A percentile compares a stretch with the other conserved stretches of the same genome.
Evolutionary conservation across 169 alveolate species (phyloP).

Genomic region (Plasmodium relictum): DNA sequence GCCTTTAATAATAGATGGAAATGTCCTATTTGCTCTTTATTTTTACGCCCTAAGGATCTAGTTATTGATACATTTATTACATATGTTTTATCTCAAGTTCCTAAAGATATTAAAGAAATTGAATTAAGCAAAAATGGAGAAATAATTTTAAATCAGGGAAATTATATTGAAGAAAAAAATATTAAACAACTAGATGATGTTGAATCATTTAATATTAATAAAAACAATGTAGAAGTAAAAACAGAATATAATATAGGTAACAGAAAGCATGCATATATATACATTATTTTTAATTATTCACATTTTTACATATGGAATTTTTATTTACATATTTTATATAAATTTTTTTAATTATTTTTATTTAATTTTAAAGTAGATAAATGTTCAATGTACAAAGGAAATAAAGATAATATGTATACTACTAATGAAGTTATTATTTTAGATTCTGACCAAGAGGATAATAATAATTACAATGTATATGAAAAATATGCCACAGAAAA

Average conservation of each 20-base stretch:
- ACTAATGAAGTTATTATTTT: conserved; percentile 50
- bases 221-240: conserved; percentile 34
- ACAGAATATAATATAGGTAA: conserved; percentile 47
- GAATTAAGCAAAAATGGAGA: conserved; percentile 76
- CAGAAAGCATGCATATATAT: background rate
- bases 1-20: conserved; percentile 95
- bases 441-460: conserved; percentile 66
- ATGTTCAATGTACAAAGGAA: background rate
- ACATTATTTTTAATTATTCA: conserved; percentile 9
- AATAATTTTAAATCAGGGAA: conserved; percentile 28
- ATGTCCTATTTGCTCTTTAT: conserved; percentile 93
- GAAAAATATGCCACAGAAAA: conserved; percentile 15
- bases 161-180: conserved; percentile 12
- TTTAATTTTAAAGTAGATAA: conserved; percentile 19
- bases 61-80: conserved; percentile 90
- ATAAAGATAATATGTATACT: conserved; percentile 7
- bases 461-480: background rate
- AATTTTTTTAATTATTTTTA: background rate
- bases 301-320: background rate
- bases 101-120: conserved; percentile 79
- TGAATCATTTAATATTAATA: conserved; percentile 10
- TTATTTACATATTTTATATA: background rate
- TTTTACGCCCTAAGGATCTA: conserved; percentile 89
- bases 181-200: conserved; percentile 40
- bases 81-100: conserved; percentile 79